A percentile compares a stretch with the other conserved stretches of the same genome.
phyloP scores from a whole-genome alignment of 139 green algal species.

The Volvox reticuliferus region DNA sequence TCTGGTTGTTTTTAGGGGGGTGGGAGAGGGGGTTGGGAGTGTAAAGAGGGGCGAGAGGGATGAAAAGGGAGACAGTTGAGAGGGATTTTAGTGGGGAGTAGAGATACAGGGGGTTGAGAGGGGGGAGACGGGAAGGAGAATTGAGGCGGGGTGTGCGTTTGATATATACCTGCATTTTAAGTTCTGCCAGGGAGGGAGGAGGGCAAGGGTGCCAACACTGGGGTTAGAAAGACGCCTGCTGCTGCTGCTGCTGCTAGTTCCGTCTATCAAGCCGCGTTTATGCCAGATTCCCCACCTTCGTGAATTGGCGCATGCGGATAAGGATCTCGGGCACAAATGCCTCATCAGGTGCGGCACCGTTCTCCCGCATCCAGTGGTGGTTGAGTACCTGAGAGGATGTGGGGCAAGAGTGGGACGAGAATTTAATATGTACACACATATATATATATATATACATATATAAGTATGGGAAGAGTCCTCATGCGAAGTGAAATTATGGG shows the following conservation, averaged over 20 bases:
- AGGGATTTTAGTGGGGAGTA: neutral
- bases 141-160: neutral
- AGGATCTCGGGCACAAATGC: conserved; percentile 78
- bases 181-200: no score
- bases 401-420: no score
- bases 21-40: neutral
- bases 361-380: conserved; percentile 94
- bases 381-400: conserved; percentile 71
- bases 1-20: conserved; percentile 37
- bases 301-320: conserved; percentile 82
- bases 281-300: conserved; percentile 29
- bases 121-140: neutral
- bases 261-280: no score
- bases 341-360: conserved; percentile 86
- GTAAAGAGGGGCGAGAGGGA: neutral
- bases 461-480: no score
- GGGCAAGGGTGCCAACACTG: no score
- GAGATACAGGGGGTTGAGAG: neutral
- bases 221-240: no score
- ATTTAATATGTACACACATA: no score
- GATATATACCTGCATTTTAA: no score
- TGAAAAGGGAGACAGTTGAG: neutral
- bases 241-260: no score
- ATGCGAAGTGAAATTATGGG: no score
- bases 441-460: no score